These are phyloP conservation scores for Turnera subulata DNA, from an alignment of 345 rosid genomes.

Conservation along the genomic window DNA sequence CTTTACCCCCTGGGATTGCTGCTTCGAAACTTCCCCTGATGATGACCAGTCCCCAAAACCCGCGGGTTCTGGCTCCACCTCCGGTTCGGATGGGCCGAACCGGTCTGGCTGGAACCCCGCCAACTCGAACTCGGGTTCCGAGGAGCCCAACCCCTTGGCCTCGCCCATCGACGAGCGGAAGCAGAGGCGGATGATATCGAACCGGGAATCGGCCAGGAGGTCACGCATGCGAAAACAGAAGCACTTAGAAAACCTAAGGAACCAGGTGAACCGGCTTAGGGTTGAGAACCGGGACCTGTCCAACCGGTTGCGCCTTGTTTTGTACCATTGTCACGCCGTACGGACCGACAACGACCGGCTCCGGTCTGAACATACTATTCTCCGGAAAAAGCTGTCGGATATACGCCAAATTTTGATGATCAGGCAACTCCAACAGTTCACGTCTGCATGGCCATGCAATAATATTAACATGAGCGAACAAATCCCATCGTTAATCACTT, in stretches of 20 bases:
- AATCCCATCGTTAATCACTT: slow-evolving; percentile 41
- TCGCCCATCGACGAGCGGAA: slow-evolving; percentile 52
- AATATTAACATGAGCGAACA: slow-evolving; percentile 39
- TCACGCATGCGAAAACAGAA: slow-evolving; percentile 78
- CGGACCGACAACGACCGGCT: slow-evolving; percentile 55
- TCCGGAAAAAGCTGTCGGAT: slow-evolving; percentile 52
- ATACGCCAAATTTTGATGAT: slow-evolving; percentile 42
- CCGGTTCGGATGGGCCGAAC: slow-evolving; percentile 39
- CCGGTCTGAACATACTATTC: slow-evolving; percentile 44
- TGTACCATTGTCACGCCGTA: slow-evolving; percentile 38
- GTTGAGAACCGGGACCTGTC: slow-evolving; percentile 58
- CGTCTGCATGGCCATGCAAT: slow-evolving; percentile 54
- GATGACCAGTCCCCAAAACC: slow-evolving; percentile 42
- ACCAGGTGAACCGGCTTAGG: slow-evolving; percentile 58
- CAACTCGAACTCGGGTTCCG: slow-evolving; percentile 35
- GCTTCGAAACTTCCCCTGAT: slow-evolving; percentile 20
- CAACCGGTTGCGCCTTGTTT: slow-evolving; percentile 48
- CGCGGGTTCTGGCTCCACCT: slow-evolving; percentile 34
- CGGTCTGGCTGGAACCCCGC: slow-evolving; percentile 16
- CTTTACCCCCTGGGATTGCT: slow-evolving; percentile 58
- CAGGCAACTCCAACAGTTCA: slow-evolving; percentile 44
- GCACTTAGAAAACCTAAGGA: slow-evolving; percentile 67
- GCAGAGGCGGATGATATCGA: slow-evolving; percentile 72
- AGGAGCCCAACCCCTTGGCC: slow-evolving; percentile 28
- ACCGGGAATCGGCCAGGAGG: slow-evolving; percentile 87